Percentiles rank a stretch among this genome's conserved stretches.
Conservation (phyloP, 192 early-diverging fungal species). For the Geranomyces michiganensis region DNA sequence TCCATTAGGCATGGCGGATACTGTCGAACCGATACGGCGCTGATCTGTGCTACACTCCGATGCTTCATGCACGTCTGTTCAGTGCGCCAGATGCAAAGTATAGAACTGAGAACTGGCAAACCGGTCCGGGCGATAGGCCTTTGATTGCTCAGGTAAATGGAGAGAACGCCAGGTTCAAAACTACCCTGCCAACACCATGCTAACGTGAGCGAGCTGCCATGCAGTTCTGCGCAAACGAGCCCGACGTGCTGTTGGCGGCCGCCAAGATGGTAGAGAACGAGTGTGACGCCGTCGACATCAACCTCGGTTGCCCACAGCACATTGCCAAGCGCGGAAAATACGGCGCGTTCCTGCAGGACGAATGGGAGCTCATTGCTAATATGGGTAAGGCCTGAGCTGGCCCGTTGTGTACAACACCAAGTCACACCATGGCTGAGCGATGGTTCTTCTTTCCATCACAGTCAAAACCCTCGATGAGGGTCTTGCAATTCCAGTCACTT, state of each 20-base stretch:
- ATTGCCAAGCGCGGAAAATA: conserved; percentile 92
- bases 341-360: conserved; percentile 92
- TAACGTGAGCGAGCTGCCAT: not conserved
- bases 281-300: conserved; percentile 94
- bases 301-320: conserved; percentile 95
- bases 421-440: not conserved
- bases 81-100: conserved; percentile 59
- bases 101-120: conserved; percentile 41
- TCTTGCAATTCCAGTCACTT: conserved; percentile 82
- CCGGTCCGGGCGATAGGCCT: conserved; percentile 72
- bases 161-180: too few relatives aligned
- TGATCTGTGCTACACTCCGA: conserved; percentile 94
- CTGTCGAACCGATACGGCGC: conserved; percentile 85
- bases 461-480: conserved; percentile 79
- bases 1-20: conserved; percentile 80
- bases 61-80: conserved; percentile 94
- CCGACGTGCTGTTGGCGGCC: conserved; percentile 76
- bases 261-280: conserved; percentile 78
- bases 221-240: conserved; percentile 98
- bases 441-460: not conserved
- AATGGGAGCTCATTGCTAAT: conserved; percentile 79
- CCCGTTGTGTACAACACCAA: not conserved
- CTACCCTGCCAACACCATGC: not conserved
- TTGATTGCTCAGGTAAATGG: conserved; percentile 80
- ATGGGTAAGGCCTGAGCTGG: conserved; percentile 43